Percentiles rank a stretch among this genome's conserved stretches.
Conservation (phyloP, 2,329 filamentous ascomycete genomes). For the Cadophora sp. region DNA sequence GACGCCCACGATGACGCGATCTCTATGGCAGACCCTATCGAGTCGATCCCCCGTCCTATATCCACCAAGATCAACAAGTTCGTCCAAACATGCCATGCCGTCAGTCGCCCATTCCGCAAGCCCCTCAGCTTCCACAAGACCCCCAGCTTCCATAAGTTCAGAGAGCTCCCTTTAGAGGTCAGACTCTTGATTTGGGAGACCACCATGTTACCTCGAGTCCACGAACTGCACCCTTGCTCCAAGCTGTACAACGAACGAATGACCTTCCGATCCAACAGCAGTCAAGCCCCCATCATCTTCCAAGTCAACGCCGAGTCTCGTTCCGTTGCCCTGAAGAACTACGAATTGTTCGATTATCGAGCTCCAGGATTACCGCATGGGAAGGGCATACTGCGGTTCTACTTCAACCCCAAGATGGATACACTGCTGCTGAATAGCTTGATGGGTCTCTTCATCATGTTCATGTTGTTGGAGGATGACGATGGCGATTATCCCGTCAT, state of each 20-base stretch:
- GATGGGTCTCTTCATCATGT: constrained; percentile 44
- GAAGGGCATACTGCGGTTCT: constrained; percentile 43
- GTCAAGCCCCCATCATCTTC: constrained; percentile 39
- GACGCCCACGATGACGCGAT: neutral
- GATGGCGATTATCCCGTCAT: constrained; percentile 35
- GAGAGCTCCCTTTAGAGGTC: constrained; percentile 38
- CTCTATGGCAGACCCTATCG: neutral
- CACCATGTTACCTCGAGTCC: constrained; percentile 38
- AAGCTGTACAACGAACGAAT: constrained; percentile 43
- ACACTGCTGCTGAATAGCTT: constrained; percentile 42
- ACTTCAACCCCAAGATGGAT: constrained; percentile 41
- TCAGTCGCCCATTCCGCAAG: constrained; percentile 30
- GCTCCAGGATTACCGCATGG: constrained; percentile 31
- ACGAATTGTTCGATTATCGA: constrained; percentile 40
- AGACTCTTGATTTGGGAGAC: constrained; percentile 42
- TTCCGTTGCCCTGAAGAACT: constrained; percentile 36
- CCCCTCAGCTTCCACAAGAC: constrained; percentile 25
- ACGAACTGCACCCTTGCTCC: constrained; percentile 44
- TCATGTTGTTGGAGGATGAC: constrained; percentile 41
- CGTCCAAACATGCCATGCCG: constrained; percentile 82
- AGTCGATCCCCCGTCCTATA: constrained; percentile 12
- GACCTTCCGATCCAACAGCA: constrained; percentile 44
- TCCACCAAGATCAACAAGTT: constrained; percentile 57
- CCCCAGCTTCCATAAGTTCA: constrained; percentile 36
- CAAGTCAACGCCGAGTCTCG: constrained; percentile 41